A percentile compares a stretch with the other conserved stretches of the same genome.
Evolutionary conservation across 257 asterid genomes (phyloP).

Genomic region (Przewalskia tangutica): DNA sequence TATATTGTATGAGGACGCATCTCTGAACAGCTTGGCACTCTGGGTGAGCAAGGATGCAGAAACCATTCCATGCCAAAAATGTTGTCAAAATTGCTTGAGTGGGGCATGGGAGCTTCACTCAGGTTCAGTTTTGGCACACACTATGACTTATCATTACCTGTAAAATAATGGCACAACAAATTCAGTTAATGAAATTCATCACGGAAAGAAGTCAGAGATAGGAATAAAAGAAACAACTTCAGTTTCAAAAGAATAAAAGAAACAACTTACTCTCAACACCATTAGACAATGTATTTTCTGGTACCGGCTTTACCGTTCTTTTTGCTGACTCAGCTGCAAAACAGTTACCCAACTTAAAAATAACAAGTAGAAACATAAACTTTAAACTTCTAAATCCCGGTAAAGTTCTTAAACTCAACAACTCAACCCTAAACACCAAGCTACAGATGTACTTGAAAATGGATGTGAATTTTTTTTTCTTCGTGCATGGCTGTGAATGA

Average conservation of each 20-base stretch:
- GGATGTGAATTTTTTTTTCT: not conserved
- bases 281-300: conserved; percentile 18
- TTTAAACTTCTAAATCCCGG: not conserved
- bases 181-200: not conserved
- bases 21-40: not conserved
- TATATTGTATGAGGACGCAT: not conserved
- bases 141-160: conserved; percentile 42
- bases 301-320: conserved; percentile 30
- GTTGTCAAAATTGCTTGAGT: not conserved
- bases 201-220: not conserved
- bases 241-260: not conserved
- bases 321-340: conserved; percentile 47
- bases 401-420: not conserved
- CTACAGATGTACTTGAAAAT: not conserved
- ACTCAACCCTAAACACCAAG: not conserved
- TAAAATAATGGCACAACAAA: conserved; percentile 1
- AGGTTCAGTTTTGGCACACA: not conserved
- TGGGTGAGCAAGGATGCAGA: not conserved
- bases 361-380: not conserved
- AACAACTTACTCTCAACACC: conserved; percentile 34
- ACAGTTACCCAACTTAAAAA: conserved; percentile 2
- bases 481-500: not conserved
- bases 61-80: not conserved
- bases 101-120: not conserved
- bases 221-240: conserved; percentile 5